Evolutionary conservation across 352 stramenopile species (phyloP).

Genomic region (Pythium utonaiense): DNA sequence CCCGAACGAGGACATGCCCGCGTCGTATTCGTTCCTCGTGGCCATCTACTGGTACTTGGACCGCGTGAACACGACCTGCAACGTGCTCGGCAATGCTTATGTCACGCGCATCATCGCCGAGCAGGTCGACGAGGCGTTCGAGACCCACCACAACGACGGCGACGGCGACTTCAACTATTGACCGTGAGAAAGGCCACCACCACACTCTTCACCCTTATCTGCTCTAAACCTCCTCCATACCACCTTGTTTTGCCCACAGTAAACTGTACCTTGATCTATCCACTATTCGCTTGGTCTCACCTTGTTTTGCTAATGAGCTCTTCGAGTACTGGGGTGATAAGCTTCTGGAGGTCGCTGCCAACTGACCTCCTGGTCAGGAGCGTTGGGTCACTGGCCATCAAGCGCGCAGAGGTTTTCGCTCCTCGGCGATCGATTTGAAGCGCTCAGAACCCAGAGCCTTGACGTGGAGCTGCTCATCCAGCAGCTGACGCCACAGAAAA

Average conservation of each 20-base stretch:
- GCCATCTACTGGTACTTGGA: conserved; percentile 73
- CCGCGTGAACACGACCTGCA: conserved; percentile 67
- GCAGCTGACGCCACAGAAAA: conserved; percentile 20
- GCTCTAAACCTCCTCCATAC: too few species aligned
- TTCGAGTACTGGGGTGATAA: neutral
- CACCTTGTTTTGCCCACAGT: neutral
- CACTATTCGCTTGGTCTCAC: neutral
- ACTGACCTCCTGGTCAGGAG: neutral
- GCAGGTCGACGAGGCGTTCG: conserved; percentile 62
- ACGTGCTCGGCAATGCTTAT: conserved; percentile 64
- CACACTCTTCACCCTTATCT: conserved; percentile 1
- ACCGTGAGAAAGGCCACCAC: neutral
- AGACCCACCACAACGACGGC: conserved; percentile 12
- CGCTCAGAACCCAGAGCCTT: conserved; percentile 14
- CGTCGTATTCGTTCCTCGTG: conserved; percentile 69
- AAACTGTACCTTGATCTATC: neutral
- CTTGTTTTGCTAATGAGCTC: conserved; percentile 10
- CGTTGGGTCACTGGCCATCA: neutral
- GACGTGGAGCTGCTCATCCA: conserved; percentile 9
- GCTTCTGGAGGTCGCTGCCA: neutral
- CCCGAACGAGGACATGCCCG: conserved; percentile 40
- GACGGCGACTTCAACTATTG: neutral
- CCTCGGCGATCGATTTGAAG: conserved; percentile 4
- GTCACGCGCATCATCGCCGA: conserved; percentile 76
- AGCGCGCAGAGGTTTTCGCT: neutral